Evolutionary conservation across 129 eudicot genomes (phyloP).

Genomic region (Tanacetum coccineum): DNA sequence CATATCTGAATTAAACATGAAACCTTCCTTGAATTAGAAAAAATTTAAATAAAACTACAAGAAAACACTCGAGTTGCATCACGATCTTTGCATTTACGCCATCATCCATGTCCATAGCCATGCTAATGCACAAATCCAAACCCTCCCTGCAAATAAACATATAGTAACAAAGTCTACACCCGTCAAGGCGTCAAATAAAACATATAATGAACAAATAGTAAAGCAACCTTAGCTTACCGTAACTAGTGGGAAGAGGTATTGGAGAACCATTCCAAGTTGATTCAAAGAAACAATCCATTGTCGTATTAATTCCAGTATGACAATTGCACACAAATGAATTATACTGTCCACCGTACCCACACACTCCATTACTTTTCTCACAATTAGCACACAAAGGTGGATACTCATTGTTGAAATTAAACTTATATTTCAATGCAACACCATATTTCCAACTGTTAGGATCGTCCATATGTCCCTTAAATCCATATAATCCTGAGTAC

Average conservation of each 20-base stretch:
- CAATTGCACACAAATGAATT: constrained; percentile 65
- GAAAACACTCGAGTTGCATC: background rate
- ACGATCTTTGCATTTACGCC: background rate
- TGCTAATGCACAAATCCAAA: constrained; percentile 17
- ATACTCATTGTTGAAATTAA: constrained; percentile 67
- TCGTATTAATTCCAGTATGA: constrained; percentile 57
- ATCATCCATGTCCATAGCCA: constrained; percentile 26
- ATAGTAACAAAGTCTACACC: background rate
- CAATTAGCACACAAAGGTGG: constrained; percentile 62
- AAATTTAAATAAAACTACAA: background rate
- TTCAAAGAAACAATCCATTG: constrained; percentile 57
- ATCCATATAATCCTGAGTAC: constrained; percentile 72
- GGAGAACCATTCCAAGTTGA: constrained; percentile 50
- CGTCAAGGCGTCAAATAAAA: background rate
- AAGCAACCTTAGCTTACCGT: constrained; percentile 22
- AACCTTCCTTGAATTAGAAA: background rate
- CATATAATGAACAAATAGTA: background rate
- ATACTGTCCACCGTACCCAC: constrained; percentile 63
- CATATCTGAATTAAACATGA: background rate
- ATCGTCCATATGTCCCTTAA: constrained; percentile 43
- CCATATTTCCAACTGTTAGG: constrained; percentile 81
- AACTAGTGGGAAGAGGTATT: constrained; percentile 26
- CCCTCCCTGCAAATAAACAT: constrained; percentile 24
- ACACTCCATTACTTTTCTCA: constrained; percentile 79
- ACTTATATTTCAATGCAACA: constrained; percentile 70